Percentiles rank a stretch among this genome's conserved stretches.
phyloP scores from a whole-genome alignment of 345 rosid species.

The Tarenaya hassleriana region DNA sequence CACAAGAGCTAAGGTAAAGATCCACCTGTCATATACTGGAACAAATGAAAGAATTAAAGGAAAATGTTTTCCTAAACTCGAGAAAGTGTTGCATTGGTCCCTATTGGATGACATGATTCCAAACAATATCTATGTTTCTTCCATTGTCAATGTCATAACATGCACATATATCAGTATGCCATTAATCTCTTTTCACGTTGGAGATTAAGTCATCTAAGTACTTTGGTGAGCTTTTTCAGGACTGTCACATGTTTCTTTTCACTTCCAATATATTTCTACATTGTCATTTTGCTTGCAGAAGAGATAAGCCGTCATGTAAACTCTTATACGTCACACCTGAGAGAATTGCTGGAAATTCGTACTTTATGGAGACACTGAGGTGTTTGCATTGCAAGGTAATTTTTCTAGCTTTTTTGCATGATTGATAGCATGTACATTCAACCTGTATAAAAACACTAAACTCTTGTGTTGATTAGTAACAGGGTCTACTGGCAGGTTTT shows the following conservation, averaged over 20 bases:
- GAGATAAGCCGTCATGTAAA: conserved; percentile 75
- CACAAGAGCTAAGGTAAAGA: conserved; percentile 72
- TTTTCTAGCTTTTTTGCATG: conserved; percentile 11
- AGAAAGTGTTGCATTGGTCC: too few species aligned
- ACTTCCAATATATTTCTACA: conserved; percentile 6
- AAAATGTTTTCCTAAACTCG: background rate
- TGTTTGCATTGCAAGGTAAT: conserved; percentile 60
- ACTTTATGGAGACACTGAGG: conserved; percentile 54
- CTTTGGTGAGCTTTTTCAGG: background rate
- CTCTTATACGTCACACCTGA: conserved; percentile 92
- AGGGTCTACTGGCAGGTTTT: conserved; percentile 77
- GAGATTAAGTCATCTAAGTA: background rate
- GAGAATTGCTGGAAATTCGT: conserved; percentile 65
- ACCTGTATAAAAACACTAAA: background rate
- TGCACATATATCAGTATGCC: background rate
- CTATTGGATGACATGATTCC: too few species aligned
- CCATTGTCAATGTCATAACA: conserved; percentile 2
- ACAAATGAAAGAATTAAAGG: background rate
- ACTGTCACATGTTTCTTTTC: background rate
- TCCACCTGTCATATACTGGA: conserved; percentile 4
- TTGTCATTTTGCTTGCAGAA: conserved; percentile 33
- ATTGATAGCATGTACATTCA: background rate
- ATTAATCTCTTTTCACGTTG: background rate
- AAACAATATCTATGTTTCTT: background rate
- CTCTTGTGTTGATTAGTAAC: conserved; percentile 21